Conservation (phyloP, 169 alveolate genomes). For the Besnoitia besnoiti region DNA sequence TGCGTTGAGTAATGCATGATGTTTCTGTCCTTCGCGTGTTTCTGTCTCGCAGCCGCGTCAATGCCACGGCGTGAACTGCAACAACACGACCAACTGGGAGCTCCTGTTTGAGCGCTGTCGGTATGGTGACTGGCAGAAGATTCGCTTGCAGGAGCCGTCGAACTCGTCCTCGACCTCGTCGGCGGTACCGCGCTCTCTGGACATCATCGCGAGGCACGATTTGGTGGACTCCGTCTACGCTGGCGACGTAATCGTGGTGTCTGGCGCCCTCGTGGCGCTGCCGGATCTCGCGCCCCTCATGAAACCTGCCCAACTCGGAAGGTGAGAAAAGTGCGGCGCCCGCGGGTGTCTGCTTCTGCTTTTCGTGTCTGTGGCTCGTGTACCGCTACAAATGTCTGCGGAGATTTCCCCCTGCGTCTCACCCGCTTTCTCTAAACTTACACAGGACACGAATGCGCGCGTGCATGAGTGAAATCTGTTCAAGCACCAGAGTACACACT, state of each 20-base stretch:
- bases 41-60: slow-evolving; percentile 47
- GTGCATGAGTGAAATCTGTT: no score
- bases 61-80: slow-evolving; percentile 46
- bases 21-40: background rate
- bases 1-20: background rate
- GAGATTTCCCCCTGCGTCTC: no score
- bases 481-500: no score
- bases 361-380: background rate
- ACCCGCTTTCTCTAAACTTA: background rate
- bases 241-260: slow-evolving; percentile 94
- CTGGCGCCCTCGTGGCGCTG: slow-evolving; percentile 95
- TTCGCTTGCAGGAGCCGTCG: slow-evolving; percentile 59
- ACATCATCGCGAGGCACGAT: slow-evolving; percentile 92
- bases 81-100: slow-evolving; percentile 54
- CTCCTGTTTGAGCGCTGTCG: slow-evolving; percentile 28
- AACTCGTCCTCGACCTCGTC: slow-evolving; percentile 95
- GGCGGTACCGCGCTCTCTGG: slow-evolving; percentile 97
- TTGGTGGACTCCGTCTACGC: slow-evolving; percentile 96
- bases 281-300: slow-evolving; percentile 95
- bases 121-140: slow-evolving; percentile 59
- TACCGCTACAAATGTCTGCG: no score
- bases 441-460: no score
- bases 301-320: slow-evolving; percentile 95
- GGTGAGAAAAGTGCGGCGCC: background rate
- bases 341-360: background rate